phyloP scores from a whole-genome alignment of 2,329 filamentous ascomycete species.

The Fusarium pininemorale region DNA sequence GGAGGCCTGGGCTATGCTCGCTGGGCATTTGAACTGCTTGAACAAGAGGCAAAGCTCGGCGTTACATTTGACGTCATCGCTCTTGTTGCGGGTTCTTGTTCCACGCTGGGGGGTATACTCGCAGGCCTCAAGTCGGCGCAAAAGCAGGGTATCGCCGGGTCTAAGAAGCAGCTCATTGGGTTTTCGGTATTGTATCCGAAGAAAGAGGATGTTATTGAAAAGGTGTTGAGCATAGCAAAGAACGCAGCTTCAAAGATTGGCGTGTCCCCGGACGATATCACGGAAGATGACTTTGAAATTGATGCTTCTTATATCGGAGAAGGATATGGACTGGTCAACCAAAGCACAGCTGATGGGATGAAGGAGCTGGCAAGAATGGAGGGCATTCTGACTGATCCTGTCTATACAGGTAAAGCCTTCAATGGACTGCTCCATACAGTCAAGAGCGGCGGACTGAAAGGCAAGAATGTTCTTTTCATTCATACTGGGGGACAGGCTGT shows the following conservation, averaged over 20 bases:
- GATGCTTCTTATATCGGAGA: slow-evolving; percentile 11
- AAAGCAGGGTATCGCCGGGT: neutral
- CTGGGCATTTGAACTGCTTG: slow-evolving; percentile 25
- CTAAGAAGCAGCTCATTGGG: slow-evolving; percentile 11
- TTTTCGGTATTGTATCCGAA: slow-evolving; percentile 3
- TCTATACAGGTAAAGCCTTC: slow-evolving; percentile 23
- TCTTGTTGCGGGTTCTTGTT: slow-evolving; percentile 22
- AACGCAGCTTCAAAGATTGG: slow-evolving; percentile 20
- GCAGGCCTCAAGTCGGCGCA: slow-evolving; percentile 22
- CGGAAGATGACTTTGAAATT: slow-evolving; percentile 15
- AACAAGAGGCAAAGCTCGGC: slow-evolving; percentile 10
- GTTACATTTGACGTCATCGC: slow-evolving; percentile 9
- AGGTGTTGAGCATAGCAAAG: slow-evolving; percentile 19
- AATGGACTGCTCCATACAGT: slow-evolving; percentile 10
- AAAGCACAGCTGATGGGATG: neutral
- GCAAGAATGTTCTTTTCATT: slow-evolving; percentile 13
- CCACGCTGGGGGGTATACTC: slow-evolving; percentile 14
- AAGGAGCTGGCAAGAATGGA: slow-evolving; percentile 20
- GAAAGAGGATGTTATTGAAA: neutral
- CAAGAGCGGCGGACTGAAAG: neutral
- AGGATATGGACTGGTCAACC: slow-evolving; percentile 13
- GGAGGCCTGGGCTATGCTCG: slow-evolving; percentile 24
- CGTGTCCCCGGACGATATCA: slow-evolving; percentile 4
- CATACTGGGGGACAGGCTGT: slow-evolving; percentile 24
- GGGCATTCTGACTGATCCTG: slow-evolving; percentile 25